Evolutionary conservation across 2,329 filamentous ascomycete species (phyloP).

Genomic region (Shiraia sp.): DNA sequence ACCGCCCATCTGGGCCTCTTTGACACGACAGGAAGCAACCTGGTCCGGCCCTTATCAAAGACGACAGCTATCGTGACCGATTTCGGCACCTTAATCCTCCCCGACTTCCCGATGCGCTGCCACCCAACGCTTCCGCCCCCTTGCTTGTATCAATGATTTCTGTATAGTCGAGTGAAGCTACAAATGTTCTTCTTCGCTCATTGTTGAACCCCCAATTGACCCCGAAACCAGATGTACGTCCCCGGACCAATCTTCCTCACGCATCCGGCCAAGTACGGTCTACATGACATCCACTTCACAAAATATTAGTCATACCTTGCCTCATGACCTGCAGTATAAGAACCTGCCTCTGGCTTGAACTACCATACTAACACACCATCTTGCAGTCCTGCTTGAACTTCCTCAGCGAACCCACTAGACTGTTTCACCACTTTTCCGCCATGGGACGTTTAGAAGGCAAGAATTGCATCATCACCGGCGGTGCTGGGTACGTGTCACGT

Average conservation of each 20-base stretch:
- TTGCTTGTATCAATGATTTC: slow-evolving; percentile 6
- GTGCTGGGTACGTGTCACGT: slow-evolving; percentile 69
- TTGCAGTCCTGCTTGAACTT: slow-evolving; percentile 7
- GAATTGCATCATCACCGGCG: slow-evolving; percentile 79
- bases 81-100: slow-evolving; percentile 26
- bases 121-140: slow-evolving; percentile 20
- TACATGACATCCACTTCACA: slow-evolving; percentile 21
- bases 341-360: slow-evolving; percentile 15
- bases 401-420: slow-evolving; percentile 3
- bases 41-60: slow-evolving; percentile 35
- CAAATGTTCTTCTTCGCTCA: too few relatives aligned
- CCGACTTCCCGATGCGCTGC: slow-evolving; percentile 1
- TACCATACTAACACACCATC: slow-evolving; percentile 9
- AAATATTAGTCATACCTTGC: slow-evolving; percentile 38
- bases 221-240: neutral
- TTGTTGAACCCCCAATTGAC: too few relatives aligned
- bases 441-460: slow-evolving; percentile 64
- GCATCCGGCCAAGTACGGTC: slow-evolving; percentile 9
- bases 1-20: slow-evolving; percentile 13
- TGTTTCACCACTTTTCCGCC: slow-evolving; percentile 28
- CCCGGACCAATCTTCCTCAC: slow-evolving; percentile 17
- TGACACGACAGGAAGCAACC: slow-evolving; percentile 13
- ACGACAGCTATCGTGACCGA: slow-evolving; percentile 36
- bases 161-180: too few relatives aligned
- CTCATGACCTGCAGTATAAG: slow-evolving; percentile 19